These are phyloP conservation scores for Apiotrichum domesticum DNA, from an alignment of 1,284 basidiomycete species.

Conservation along the genomic window DNA sequence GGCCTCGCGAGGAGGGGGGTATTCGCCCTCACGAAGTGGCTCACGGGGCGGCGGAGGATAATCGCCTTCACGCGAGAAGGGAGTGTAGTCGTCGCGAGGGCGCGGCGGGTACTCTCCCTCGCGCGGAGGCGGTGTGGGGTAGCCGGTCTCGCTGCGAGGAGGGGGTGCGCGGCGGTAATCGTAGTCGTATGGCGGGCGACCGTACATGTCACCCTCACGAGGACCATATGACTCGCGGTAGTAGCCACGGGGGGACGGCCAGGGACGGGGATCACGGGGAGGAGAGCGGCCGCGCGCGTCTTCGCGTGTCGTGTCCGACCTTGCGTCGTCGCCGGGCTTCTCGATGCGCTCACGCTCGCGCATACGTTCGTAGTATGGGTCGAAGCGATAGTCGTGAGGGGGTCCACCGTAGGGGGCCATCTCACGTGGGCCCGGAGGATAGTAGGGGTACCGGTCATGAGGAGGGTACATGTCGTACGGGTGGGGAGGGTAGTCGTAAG, in stretches of 20 bases:
- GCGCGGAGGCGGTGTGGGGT: slow-evolving; percentile 2
- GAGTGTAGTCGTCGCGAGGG: slow-evolving; percentile 3
- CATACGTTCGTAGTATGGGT: slow-evolving; percentile 13
- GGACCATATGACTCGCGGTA: slow-evolving; percentile 7
- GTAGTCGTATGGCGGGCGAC: slow-evolving; percentile 2
- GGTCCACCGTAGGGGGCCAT: not conserved
- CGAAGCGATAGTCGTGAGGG: slow-evolving; percentile 16
- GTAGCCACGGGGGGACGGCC: slow-evolving; percentile 6
- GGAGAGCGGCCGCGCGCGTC: slow-evolving; percentile 4
- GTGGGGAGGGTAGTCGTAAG: slow-evolving; percentile 7
- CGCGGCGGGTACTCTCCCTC: not conserved
- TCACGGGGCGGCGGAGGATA: not conserved
- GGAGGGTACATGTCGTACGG: slow-evolving; percentile 2
- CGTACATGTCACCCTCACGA: not conserved
- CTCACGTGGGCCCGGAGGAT: slow-evolving; percentile 5
- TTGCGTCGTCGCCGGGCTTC: not conserved
- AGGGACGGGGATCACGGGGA: slow-evolving; percentile 4
- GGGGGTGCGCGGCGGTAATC: not conserved
- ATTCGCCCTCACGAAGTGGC: not conserved
- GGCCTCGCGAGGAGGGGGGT: not conserved
- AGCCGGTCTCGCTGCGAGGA: not conserved
- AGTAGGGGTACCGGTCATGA: slow-evolving; percentile 9
- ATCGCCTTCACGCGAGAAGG: not conserved
- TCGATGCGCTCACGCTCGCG: slow-evolving; percentile 7
- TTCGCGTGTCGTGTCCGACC: not conserved